Base-by-base conservation (phyloP, 192 early-diverging fungal genomes). In the Chytriomyces sp. region DNA sequence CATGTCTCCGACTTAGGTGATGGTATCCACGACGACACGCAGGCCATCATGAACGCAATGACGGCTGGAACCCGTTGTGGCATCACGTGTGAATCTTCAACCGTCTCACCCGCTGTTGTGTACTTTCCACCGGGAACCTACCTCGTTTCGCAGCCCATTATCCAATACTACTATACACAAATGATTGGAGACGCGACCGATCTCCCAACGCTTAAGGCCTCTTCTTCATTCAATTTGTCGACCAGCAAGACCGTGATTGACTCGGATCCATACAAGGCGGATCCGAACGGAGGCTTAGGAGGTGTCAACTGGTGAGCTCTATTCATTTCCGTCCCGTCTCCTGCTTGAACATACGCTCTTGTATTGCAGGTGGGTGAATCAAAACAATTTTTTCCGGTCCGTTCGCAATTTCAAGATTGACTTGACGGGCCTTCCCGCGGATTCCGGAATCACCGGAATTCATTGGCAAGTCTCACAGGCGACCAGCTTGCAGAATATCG, bases 381-480 rank as follows among this genome's bases (percentile, higher is more conserved):
- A 81, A 25, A 77, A 80, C 59, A 82, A 82, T 75, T 82, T 82
- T 63, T 80, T 77, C 73, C 77, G 80, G 7, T 62, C 64, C 49
- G 57, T 82, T 58, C 71, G 80, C 36, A 82, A 82, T 66, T 79
- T 82, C 39, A 59, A 79, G 49, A 53, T 82, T 31, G 80, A 82
- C 55, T 38, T 67, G 37, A 82, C 80, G 25, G 71, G 40, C 10
- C 64, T 75, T 17, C 76, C 80, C 19, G 55, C 64, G 1, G 26
- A 14, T 10, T 26, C 68, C 1, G 0, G n/a, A 14, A 65, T 61
- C 53, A 79, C 80, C 22, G 78, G 62, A 38, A 55, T 82, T 31
- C 80, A 82, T 32, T 82, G 80, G 80, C 80, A 82, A 66, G 80
- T 82, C 28, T 74, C 80, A 40, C 80, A 82, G 53, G 80, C 80